Conservation (phyloP, 345 rosid genomes). For the Syzygium grande region DNA sequence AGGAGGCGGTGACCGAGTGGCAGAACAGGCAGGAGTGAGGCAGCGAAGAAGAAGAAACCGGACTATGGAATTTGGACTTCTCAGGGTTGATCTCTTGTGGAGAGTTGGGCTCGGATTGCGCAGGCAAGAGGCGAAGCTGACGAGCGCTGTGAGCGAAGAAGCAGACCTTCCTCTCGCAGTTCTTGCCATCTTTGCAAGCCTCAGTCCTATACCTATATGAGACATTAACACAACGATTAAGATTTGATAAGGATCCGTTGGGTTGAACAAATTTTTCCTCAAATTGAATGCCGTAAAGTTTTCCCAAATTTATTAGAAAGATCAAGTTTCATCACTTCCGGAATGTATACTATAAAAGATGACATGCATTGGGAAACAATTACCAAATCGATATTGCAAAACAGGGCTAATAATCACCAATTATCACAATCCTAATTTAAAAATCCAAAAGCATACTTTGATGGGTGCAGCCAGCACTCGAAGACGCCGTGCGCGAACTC, state of each 20-base stretch:
- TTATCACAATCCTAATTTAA: background rate
- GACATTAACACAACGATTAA: background rate
- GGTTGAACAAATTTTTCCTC: background rate
- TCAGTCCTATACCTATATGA: conserved; percentile 39
- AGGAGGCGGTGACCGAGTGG: conserved; percentile 27
- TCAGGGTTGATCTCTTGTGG: background rate
- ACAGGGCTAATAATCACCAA: background rate
- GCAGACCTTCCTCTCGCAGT: conserved; percentile 61
- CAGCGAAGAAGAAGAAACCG: conserved; percentile 1
- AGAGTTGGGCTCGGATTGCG: conserved; percentile 4
- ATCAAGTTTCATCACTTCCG: background rate
- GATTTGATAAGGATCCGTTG: background rate
- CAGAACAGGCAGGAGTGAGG: conserved; percentile 52
- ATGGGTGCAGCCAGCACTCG: conserved; percentile 76
- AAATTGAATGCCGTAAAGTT: background rate
- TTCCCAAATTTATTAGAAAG: background rate
- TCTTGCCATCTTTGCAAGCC: conserved; percentile 66
- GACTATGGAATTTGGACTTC: background rate
- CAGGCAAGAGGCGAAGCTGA: conserved; percentile 53
- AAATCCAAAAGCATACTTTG: conserved; percentile 11
- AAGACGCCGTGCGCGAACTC: conserved; percentile 67
- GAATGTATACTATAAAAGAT: background rate
- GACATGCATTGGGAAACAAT: background rate
- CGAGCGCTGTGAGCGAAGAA: conserved; percentile 68
- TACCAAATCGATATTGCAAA: background rate